Base-by-base conservation (phyloP, 257 asterid species). In the Solanum paucissectum region DNA sequence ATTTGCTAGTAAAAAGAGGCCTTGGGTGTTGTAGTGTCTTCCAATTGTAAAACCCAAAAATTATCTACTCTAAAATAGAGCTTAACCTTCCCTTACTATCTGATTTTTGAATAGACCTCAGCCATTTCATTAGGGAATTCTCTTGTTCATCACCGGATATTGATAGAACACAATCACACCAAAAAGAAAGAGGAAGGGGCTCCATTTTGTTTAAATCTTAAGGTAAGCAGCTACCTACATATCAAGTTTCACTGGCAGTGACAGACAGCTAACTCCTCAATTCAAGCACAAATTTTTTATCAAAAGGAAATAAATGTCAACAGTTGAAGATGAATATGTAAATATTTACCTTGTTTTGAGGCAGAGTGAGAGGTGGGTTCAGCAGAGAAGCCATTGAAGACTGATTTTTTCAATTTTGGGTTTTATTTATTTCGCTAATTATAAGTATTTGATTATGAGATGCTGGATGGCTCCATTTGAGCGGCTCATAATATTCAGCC, bases 301-400 rank as follows among this genome's bases (percentile, higher is more conserved):
- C 64, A 6, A 55, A 55, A 55, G 64, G 64, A 20, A 55, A 55
- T 7, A 55, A 55, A 55, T 55, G 25, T 55, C 64, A 55, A 55
- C 11, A 20, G 64, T 55, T 55, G 25, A 55, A 7, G 9, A 55
- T 55, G 25, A 55, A 7, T 55, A 55, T 20, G 64, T 55, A 55
- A 55, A 55, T 55, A 55, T 55, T 55, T 55, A 55, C 95, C 95
- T 94, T 92, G 89, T 87, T 91, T 49, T 79, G 86, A 66, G 91
- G 93, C 82, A 91, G 87, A 84, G 89, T 91, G 58, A 91, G 91
- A 73, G 94, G 88, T 86, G 95, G 92, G 90, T 71, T 91, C 83
- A 91, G 90, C 44, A 94, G 89, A 91, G 95, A 93, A 91, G 96
- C 96, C 98, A 94, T 94, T 88, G 86, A 40, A 58, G 64, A 75